A percentile compares a stretch with the other conserved stretches of the same genome.
Conservation (phyloP, 371 early-diverging fungal genomes). For the Massospora cicadina region DNA sequence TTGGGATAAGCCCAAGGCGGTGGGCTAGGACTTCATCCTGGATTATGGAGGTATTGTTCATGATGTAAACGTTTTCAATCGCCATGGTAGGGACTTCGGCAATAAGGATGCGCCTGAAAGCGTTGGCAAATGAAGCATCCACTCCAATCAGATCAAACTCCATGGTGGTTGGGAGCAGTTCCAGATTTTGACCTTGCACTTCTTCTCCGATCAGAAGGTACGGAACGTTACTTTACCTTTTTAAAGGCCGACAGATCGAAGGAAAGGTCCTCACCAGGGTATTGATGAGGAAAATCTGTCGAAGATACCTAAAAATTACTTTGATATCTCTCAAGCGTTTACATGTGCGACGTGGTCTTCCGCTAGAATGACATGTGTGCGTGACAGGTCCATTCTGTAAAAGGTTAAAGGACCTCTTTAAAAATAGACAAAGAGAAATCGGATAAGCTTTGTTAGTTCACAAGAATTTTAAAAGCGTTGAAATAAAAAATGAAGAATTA, state of each 20-base stretch:
- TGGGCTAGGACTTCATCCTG: slow-evolving; percentile 97
- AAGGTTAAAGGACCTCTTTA: no score
- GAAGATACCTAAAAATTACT: slow-evolving; percentile 5
- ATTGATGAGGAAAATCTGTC: slow-evolving; percentile 11
- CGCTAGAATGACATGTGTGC: background rate
- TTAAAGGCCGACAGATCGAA: slow-evolving; percentile 6
- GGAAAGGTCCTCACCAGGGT: background rate
- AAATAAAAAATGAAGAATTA: no score
- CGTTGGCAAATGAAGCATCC: slow-evolving; percentile 91
- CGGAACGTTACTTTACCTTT: background rate
- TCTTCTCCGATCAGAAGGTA: background rate
- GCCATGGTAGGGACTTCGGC: slow-evolving; percentile 97
- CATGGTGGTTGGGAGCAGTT: slow-evolving; percentile 47
- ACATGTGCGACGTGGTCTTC: slow-evolving; percentile 6
- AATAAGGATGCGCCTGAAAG: slow-evolving; percentile 88
- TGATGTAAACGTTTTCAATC: slow-evolving; percentile 88
- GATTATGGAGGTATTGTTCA: slow-evolving; percentile 89
- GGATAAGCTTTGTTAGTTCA: no score
- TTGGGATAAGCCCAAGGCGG: slow-evolving; percentile 93
- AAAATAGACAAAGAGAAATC: no score
- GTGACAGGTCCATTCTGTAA: background rate
- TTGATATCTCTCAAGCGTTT: background rate
- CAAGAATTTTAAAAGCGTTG: no score
- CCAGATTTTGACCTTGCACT: slow-evolving; percentile 42
- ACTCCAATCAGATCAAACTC: slow-evolving; percentile 93